Conservation (phyloP, 2,329 filamentous ascomycete species). For the Talaromyces sp. region DNA sequence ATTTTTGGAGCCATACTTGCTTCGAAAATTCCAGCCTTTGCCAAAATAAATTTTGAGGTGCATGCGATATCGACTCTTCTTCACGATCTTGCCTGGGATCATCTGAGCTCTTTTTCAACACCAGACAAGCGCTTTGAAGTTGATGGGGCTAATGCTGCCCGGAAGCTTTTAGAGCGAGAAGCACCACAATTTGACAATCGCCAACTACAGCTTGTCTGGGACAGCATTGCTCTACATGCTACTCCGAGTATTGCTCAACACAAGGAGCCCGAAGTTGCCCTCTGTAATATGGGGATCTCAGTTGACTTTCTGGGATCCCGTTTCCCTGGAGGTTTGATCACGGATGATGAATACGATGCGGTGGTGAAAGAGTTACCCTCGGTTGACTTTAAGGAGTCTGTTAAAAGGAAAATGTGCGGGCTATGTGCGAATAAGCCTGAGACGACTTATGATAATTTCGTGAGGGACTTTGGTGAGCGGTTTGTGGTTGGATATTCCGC, state of each 20-base stretch:
- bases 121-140: constrained; percentile 49
- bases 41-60: constrained; percentile 7
- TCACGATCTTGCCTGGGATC: constrained; percentile 35
- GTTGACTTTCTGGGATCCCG: neutral
- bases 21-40: constrained; percentile 22
- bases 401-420: neutral
- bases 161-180: neutral
- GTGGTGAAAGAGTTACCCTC: neutral
- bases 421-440: neutral
- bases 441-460: neutral
- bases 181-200: neutral
- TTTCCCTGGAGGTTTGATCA: neutral
- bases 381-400: neutral
- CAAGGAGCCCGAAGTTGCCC: neutral
- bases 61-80: constrained; percentile 14
- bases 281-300: neutral
- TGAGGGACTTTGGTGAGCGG: neutral
- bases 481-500: neutral
- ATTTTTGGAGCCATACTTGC: constrained; percentile 34
- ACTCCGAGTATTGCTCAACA: neutral
- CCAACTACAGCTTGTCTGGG: neutral
- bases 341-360: neutral
- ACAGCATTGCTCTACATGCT: neutral
- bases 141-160: constrained; percentile 45
- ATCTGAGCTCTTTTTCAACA: constrained; percentile 31